Evolutionary conservation across 2,329 filamentous ascomycete genomes (phyloP), one percentile per base, ranked within the genome.

Genomic region (Lasiodiplodia sp.): DNA sequence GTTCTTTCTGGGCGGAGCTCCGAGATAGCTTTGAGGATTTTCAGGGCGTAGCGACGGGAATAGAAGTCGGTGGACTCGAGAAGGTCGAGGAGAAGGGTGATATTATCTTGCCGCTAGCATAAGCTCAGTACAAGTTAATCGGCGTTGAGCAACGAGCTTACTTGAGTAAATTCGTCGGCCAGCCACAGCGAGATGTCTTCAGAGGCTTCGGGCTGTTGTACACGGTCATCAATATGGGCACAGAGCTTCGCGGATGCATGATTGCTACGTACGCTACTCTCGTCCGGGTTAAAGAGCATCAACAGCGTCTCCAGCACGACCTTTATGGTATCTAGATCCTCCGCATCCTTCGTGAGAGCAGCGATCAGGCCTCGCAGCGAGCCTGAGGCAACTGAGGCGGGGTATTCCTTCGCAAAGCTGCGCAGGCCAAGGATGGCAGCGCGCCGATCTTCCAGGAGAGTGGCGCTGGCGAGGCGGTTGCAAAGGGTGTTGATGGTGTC

Each of bases 171-270:
- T 80, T 98, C 95, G 81, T 99, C 96, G 66, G 96, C 96, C 69
- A 99, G 86, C 94, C 96, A 99, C 34, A 98, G 84, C 21, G 92
- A 92, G 74, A 99, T 96, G 81, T 99, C 96, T 72, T 98, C 95
- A 16, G 95, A 97, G 66, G 95, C 93, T 86, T 98, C 95, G 38
- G 93, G 85, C 93, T 96, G 77, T 85, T 71, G 25, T 16, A n/a
- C 63, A 64, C 66, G 57, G 71, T 68, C 57, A 55, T 62, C 23
- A 52, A 53, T 23, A 14, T 3, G 18, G 60, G 16, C 28, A 23
- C 11, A 18, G n/a, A 55, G 51, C 31, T 21, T 47, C 31, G 31
- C 21, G 25, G 14, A 23, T 37, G 47, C 14, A 56, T 37, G 37
- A 66, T 67, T 67, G 38, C 66, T 70, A 83, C 86, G 71, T 72